A percentile compares a stretch with the other conserved stretches of the same genome.
Evolutionary conservation across 768 basidiomycete species (phyloP).

Genomic region (Kockovaella imperatae): DNA sequence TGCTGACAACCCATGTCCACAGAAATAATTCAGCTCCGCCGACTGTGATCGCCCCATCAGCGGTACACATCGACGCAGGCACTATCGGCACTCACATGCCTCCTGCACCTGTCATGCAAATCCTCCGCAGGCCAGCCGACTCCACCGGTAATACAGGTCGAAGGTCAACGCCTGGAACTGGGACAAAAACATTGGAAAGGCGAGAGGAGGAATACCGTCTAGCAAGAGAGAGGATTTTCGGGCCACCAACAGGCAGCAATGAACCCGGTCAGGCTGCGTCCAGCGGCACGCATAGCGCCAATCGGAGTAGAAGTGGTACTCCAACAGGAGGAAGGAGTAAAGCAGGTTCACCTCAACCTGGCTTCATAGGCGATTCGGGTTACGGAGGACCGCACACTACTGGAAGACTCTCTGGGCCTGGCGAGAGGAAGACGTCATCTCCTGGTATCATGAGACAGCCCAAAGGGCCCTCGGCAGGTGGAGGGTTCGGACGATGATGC

Average conservation of each 20-base stretch:
- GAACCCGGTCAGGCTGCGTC: neutral
- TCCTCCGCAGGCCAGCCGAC: slow-evolving; percentile 6
- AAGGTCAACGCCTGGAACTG: slow-evolving; percentile 19
- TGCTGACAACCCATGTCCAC: neutral
- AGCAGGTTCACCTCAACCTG: neutral
- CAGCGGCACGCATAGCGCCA: neutral
- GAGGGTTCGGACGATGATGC: slow-evolving; percentile 8
- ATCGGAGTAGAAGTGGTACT: neutral
- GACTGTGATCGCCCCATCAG: neutral
- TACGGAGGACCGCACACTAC: neutral
- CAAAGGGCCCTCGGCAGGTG: slow-evolving; percentile 10
- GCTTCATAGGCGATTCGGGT: neutral
- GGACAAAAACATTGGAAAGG: slow-evolving; percentile 43
- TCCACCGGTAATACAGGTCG: neutral
- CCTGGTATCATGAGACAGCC: slow-evolving; percentile 13
- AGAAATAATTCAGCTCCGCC: neutral
- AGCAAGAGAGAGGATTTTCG: slow-evolving; percentile 37
- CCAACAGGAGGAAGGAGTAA: neutral
- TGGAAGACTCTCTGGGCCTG: neutral
- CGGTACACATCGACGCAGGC: no score
- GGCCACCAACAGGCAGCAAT: slow-evolving; percentile 1
- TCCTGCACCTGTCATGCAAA: slow-evolving; percentile 10
- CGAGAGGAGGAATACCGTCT: slow-evolving; percentile 31
- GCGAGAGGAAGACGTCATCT: neutral
- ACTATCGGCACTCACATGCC: neutral